Evolutionary conservation across 192 early-diverging fungal genomes (phyloP).

Genomic region (Pilaira anomala): DNA sequence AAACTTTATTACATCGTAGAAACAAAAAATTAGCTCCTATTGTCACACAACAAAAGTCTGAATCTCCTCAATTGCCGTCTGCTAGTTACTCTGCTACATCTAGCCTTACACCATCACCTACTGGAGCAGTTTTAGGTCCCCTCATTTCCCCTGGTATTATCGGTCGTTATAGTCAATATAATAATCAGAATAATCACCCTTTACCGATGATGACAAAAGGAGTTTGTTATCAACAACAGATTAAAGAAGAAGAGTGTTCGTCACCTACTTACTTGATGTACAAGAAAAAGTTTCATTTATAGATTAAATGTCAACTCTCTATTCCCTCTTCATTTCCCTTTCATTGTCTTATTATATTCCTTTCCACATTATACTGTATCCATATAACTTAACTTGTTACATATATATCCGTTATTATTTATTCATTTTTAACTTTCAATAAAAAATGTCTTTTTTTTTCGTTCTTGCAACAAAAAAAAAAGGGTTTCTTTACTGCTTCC

Average conservation of each 20-base stretch:
- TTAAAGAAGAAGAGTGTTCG: background rate
- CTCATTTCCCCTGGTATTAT: background rate
- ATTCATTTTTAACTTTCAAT: too few species aligned
- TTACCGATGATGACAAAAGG: too few species aligned
- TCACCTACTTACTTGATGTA: conserved; percentile 8
- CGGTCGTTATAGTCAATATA: background rate
- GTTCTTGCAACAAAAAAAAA: too few species aligned
- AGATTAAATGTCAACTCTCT: background rate
- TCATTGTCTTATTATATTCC: too few species aligned
- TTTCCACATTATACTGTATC: too few species aligned
- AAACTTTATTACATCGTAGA: background rate
- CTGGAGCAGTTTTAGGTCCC: conserved; percentile 6
- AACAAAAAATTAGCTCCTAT: conserved; percentile 8
- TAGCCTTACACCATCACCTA: conserved; percentile 1
- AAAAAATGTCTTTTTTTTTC: too few species aligned
- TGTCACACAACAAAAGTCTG: background rate
- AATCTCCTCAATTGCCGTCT: background rate
- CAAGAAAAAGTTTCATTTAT: conserved; percentile 1
- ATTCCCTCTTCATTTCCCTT: too few species aligned
- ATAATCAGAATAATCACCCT: background rate
- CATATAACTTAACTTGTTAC: too few species aligned
- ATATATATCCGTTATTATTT: too few species aligned
- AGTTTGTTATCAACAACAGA: too few species aligned
- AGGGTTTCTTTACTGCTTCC: too few species aligned
- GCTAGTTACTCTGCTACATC: background rate